Base-by-base conservation (phyloP, 768 basidiomycete genomes). In the Mycena latifolia region DNA sequence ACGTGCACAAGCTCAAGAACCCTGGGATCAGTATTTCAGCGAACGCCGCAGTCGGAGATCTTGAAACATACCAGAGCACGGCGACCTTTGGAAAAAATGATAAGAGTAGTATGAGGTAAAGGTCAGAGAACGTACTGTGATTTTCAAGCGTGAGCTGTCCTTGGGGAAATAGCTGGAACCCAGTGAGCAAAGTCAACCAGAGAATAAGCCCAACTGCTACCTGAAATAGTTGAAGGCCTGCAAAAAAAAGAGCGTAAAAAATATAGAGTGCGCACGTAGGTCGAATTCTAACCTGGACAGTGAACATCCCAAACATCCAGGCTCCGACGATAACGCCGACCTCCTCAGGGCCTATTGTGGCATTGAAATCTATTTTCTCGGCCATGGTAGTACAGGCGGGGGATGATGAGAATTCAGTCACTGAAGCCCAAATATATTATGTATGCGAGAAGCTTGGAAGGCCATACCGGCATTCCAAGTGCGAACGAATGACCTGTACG, bases 301-400 rank as follows among this genome's bases (percentile, higher is more conserved):
- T 61, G 52, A 54, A 53, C 22, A 61, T 61, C 8, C 60, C 60
- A 11, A 61, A 61, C 60, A 61, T 61, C 60, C 60, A 61, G 22
- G 51, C 60, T 7, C 60, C 60, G 52, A 61, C 60, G 24, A 61
- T 54, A 5, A 61, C 60, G 15, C 60, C 60, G 24, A 61, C 60
- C 27, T 61, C 60, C 25, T 61, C 60, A 27, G 60, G 60, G 43
- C 60, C 60, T 27, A 61, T 61, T 24, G 60, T 61, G 31, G 60
- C 60, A 22, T 61, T 61, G 60, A 61, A 61, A 33, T 61, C n/a
- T 22, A 61, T 35, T 7, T 53, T 9, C 31, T 61, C 60, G 6
- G 51, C 51, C 60, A 61, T 61, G 43, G 3, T 33, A 35, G 39
- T 18, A 20, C 8, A 58, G 20, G 24, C 6, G 33, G 33, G 27